Evolutionary conservation across 345 rosid genomes (phyloP).

Genomic region (Erucastrum elatum): DNA sequence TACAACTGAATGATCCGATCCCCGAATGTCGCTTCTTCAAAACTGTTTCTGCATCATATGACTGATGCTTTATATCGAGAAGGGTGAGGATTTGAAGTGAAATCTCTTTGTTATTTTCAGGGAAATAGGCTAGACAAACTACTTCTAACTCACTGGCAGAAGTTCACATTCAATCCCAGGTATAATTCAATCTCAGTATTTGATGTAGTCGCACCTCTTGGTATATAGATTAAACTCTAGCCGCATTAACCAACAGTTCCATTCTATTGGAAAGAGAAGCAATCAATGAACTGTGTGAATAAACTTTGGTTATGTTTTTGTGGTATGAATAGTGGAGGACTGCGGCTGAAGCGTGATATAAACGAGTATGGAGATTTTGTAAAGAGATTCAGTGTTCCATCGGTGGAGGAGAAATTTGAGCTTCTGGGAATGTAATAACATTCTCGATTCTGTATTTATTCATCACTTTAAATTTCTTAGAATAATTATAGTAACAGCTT

Average conservation of each 20-base stretch:
- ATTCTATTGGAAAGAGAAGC: background rate
- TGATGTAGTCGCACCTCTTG: background rate
- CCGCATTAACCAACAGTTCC: background rate
- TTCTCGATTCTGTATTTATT: conserved; percentile 23
- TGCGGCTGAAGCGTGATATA: conserved; percentile 94
- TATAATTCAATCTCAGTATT: conserved; percentile 26
- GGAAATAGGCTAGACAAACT: conserved; percentile 85
- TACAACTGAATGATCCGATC: conserved; percentile 1
- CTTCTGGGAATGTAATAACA: conserved; percentile 77
- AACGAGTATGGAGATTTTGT: conserved; percentile 88
- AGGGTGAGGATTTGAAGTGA: conserved; percentile 1
- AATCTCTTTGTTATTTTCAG: conserved; percentile 42
- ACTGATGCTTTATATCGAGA: background rate
- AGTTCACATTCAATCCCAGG: conserved; percentile 97
- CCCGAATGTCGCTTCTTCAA: background rate
- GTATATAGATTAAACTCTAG: background rate
- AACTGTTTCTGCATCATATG: background rate
- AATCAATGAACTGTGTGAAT: background rate
- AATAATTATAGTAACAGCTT: background rate
- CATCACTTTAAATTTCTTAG: too few species aligned
- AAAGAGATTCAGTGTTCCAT: conserved; percentile 79
- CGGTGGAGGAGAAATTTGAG: conserved; percentile 96
- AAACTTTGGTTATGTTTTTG: background rate
- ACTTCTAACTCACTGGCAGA: conserved; percentile 93
- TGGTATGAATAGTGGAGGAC: conserved; percentile 70